Percentiles rank a stretch among this genome's conserved stretches.
Evolutionary conservation across 2,329 filamentous ascomycete genomes (phyloP).

Genomic region (Lasiodiplodia theobromae): DNA sequence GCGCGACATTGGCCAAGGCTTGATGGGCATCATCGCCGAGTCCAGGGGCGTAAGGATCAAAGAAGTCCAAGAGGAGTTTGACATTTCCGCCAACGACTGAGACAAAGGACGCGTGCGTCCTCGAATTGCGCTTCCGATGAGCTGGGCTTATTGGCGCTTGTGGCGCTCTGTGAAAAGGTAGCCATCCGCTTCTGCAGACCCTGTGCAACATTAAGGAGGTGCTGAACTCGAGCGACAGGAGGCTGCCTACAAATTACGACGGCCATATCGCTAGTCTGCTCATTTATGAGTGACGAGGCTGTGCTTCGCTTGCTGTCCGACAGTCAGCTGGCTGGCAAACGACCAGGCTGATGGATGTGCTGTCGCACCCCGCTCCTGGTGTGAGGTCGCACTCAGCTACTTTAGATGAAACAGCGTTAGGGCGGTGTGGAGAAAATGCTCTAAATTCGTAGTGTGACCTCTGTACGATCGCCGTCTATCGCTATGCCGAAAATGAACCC

Average conservation of each 20-base stretch:
- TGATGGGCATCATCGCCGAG: slow-evolving; percentile 73
- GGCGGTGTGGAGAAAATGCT: slow-evolving; percentile 8
- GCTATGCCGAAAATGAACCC: slow-evolving; percentile 17
- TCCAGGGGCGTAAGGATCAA: slow-evolving; percentile 63
- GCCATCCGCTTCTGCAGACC: not conserved
- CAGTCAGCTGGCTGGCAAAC: not conserved
- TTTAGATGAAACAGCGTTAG: not conserved
- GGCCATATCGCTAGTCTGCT: not conserved
- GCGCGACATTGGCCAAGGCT: slow-evolving; percentile 70
- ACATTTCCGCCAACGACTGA: slow-evolving; percentile 54
- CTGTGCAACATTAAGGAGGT: not conserved
- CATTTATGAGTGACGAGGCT: not conserved
- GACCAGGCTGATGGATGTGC: not conserved
- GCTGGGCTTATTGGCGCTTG: not conserved
- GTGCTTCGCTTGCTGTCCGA: not conserved
- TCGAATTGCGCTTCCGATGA: not conserved
- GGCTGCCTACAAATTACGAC: not conserved
- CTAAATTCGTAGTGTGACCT: slow-evolving; percentile 11
- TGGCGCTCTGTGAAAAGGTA: not conserved
- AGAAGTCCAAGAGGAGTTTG: slow-evolving; percentile 58
- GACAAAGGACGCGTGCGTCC: not conserved
- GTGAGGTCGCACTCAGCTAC: not conserved
- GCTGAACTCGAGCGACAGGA: not conserved
- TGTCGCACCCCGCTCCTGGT: not conserved
- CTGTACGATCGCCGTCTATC: slow-evolving; percentile 20